Percentiles rank a stretch among this genome's conserved stretches.
Evolutionary conservation across 192 early-diverging fungal genomes (phyloP).

Genomic region (Backusella macrospora): DNA sequence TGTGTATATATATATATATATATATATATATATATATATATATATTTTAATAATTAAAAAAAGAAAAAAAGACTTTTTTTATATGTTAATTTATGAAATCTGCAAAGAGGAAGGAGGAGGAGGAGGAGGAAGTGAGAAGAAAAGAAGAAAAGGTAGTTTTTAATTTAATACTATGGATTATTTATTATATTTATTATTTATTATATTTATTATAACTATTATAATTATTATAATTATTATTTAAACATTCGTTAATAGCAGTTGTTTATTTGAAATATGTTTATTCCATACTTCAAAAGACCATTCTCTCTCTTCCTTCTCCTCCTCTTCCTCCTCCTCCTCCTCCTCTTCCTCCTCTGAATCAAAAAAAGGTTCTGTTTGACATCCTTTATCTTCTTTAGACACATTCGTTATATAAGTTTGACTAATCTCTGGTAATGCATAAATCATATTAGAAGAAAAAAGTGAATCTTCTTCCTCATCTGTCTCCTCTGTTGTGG

Average conservation of each 20-base stretch:
- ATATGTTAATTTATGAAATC: background rate
- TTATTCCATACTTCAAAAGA: background rate
- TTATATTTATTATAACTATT: background rate
- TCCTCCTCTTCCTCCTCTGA: background rate
- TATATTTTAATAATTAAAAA: background rate
- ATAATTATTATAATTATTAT: background rate
- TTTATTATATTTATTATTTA: background rate
- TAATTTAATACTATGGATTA: background rate
- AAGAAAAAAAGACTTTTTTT: background rate
- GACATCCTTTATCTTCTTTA: background rate
- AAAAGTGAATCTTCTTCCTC: background rate
- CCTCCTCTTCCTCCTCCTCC: too few species aligned
- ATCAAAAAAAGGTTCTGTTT: background rate
- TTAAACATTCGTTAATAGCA: background rate
- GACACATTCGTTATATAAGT: slow-evolving; percentile 1
- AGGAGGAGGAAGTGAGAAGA: background rate
- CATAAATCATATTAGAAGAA: background rate
- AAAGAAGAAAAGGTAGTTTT: background rate
- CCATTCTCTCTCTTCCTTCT: background rate
- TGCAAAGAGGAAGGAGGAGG: background rate
- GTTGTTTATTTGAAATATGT: background rate
- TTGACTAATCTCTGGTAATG: slow-evolving; percentile 1
- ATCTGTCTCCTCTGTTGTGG: background rate
- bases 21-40: too few species aligned
- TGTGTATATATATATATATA: too few species aligned